phyloP scores from a whole-genome alignment of 2,329 filamentous ascomycete genomes.

The Myriosclerotinia duriaeana region DNA sequence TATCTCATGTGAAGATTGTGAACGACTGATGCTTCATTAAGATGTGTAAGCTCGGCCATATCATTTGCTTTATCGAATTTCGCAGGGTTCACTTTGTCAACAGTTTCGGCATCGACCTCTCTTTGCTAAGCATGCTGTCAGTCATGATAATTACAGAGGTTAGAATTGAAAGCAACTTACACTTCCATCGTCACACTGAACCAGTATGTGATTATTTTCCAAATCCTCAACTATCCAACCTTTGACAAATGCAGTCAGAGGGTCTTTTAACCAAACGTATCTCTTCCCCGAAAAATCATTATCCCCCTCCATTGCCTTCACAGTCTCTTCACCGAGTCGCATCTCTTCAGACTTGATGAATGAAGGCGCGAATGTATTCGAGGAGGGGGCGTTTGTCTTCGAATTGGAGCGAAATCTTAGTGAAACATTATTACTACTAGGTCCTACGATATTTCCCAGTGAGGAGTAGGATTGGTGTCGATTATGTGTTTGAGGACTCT shows the following conservation, averaged over 20 bases:
- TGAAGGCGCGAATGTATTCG: constrained; percentile 87
- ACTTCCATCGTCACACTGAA: constrained; percentile 91
- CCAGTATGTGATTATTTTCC: constrained; percentile 65
- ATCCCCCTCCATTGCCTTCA: constrained; percentile 84
- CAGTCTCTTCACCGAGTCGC: constrained; percentile 54
- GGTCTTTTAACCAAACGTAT: constrained; percentile 95
- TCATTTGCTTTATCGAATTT: constrained; percentile 99
- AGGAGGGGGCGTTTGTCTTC: constrained; percentile 60
- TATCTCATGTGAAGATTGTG: constrained; percentile 96
- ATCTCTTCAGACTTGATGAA: constrained; percentile 91
- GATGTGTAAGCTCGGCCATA: constrained; percentile 96
- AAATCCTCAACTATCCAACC: constrained; percentile 88
- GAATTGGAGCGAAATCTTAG: constrained; percentile 59
- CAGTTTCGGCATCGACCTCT: constrained; percentile 79
- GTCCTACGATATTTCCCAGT: constrained; percentile 44
- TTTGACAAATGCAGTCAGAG: constrained; percentile 82
- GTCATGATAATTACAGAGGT: background rate
- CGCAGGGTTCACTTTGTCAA: constrained; percentile 98
- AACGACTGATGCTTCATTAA: constrained; percentile 96
- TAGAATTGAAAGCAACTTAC: constrained; percentile 51
- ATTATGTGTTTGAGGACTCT: constrained; percentile 61
- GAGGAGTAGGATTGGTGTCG: constrained; percentile 59
- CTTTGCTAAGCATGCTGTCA: constrained; percentile 63
- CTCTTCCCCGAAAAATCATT: constrained; percentile 98
- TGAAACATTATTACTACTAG: constrained; percentile 29